Evolutionary conservation across 345 rosid genomes (phyloP), one percentile per base, ranked within the genome.

Genomic region (Eutrema japonicum): DNA sequence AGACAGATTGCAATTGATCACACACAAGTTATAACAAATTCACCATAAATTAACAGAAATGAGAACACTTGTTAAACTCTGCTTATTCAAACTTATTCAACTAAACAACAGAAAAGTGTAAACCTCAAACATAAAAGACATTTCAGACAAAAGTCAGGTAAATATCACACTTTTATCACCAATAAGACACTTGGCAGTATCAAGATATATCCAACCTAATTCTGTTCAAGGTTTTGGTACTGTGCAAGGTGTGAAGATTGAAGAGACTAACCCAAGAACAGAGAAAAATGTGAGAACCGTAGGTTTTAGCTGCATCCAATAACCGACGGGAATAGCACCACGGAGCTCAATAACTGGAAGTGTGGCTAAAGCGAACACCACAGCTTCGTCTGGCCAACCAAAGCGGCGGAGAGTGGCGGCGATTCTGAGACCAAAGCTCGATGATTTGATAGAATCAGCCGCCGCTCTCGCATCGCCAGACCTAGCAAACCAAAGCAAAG

Each of bases 271-370:
- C 96, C 97, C 98, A 60, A 87, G 32, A 78, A 91, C 76, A 68
- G 96, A 80, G 71, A 83, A 74, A 62, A 81, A 70, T 1, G 93
- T 94, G 47, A 91, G 81, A 60, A 67, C 61, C 0, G 27, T 22
- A 11, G 97, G 98, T 36, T 84, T 83, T 10, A 94, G 95, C 58
- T 88, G 93, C 96, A 94, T 81, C 98, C 98, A 94, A 68, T 94
- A 91, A 64, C 98, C 98, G 47, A 94, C 96, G 4, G 97, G 98
- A 35, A 89, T 91, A 45, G 97, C 98, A 61, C 98, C 95, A 38
- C 97, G 96, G 49, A 94, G 98, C 81, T 94, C 98, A 52, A 94
- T 73, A 60, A 94, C 79, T 1, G 97, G 98, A 63, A 91, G 93
- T 11, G 96, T 94, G 29, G 98, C 95, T 14, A 94, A 91, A 46